A percentile compares a stretch with the other conserved stretches of the same genome.
Evolutionary conservation across 495 filamentous ascomycete genomes (phyloP).

Genomic region (Neurospora hispaniola): DNA sequence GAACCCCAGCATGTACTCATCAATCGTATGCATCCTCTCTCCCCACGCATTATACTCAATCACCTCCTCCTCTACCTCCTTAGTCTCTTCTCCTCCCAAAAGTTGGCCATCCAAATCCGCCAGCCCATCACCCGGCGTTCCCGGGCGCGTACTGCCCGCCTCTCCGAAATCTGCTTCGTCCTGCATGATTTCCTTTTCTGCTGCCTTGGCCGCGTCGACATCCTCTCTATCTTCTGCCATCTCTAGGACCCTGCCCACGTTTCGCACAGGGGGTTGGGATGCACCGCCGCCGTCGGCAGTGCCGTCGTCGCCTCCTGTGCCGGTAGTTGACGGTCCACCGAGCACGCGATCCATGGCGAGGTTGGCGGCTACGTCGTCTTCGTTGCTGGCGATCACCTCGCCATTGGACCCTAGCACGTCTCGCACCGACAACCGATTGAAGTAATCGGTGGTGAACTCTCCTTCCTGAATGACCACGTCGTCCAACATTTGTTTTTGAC

Average conservation of each 20-base stretch:
- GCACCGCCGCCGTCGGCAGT: conserved; percentile 27
- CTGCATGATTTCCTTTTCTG: conserved; percentile 79
- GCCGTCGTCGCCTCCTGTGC: background rate
- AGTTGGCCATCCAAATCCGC: background rate
- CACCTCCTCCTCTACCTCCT: conserved; percentile 24
- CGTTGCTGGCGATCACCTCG: conserved; percentile 37
- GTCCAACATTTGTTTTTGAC: conserved; percentile 95
- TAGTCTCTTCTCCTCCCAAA: conserved; percentile 7
- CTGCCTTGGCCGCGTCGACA: conserved; percentile 71
- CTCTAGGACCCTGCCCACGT: conserved; percentile 57
- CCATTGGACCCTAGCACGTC: conserved; percentile 58
- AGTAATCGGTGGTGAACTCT: conserved; percentile 96
- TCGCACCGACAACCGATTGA: conserved; percentile 66
- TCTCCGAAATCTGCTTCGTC: conserved; percentile 73
- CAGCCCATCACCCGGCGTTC: conserved; percentile 35
- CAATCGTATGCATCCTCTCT: conserved; percentile 50
- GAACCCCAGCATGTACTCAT: conserved; percentile 75
- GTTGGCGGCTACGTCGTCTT: conserved; percentile 54
- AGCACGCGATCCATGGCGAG: conserved; percentile 84
- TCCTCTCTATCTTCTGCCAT: conserved; percentile 91
- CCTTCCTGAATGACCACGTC: conserved; percentile 98
- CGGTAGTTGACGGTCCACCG: conserved; percentile 28
- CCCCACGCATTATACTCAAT: conserved; percentile 45
- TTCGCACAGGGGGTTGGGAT: conserved; percentile 14
- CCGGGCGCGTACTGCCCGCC: conserved; percentile 29